Evolutionary conservation across 2,329 filamentous ascomycete species (phyloP), one percentile per base, ranked within the genome.

Genomic region (Fusarium goolgardi): DNA sequence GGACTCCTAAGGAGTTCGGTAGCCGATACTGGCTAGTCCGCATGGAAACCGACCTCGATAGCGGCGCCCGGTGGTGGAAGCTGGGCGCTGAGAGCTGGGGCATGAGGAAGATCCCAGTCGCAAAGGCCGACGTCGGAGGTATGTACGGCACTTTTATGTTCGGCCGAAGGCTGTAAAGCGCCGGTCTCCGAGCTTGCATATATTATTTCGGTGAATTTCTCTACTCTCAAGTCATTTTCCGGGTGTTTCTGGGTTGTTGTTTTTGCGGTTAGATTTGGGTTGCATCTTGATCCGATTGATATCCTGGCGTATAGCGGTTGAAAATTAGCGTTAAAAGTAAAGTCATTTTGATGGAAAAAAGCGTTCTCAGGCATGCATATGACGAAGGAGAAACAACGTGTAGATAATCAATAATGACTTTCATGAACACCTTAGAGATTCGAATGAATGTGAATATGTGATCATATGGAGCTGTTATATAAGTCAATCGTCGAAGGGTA

Each of bases 41-140:
- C 66, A 71, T 81, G 68, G 79, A 82, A 59, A 73, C 75, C 15
- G 74, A 79, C 44, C 69, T 73, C 46, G 80, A 81, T 65, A 76
- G 78, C 55, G 76, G 81, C 56, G 88, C 91, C 75, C 85, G 89
- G 70, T 80, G 82, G 73, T 96, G 92, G 92, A 96, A 96, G 82
- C 91, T 93, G 90, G 92, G 92, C 32, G 92, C 92, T 49, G 87
- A 88, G 71, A 92, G 89, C 81, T 95, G 92, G 92, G 92, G 92
- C 37, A 94, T 94, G 88, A 86, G 91, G 66, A 96, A 98, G 81
- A 86, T 98, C 41, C 96, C 95, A n/a, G 90, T 98, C 70, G 93
- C 92, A 27, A 88, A 89, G 75, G 93, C 94, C 54, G 95, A 98
- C 78, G 91, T 98, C 27, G 96, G 97, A 73, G 93, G 93, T 65